A percentile compares a stretch with the other conserved stretches of the same genome.
Evolutionary conservation across 805 yeast genomes (phyloP).

Genomic region (Nematodospora valgi): DNA sequence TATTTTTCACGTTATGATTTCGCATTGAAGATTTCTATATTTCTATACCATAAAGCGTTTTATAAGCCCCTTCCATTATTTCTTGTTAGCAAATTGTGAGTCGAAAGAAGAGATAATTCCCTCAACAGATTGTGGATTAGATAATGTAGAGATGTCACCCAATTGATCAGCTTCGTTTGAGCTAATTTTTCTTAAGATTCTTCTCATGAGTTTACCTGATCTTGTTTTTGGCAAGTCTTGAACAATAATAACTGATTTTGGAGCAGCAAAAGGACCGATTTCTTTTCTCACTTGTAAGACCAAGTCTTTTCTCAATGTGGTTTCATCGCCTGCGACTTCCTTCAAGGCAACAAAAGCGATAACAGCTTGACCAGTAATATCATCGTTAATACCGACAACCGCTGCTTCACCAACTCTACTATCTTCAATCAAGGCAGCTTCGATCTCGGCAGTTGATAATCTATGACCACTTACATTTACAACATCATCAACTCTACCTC

Average conservation of each 20-base stretch:
- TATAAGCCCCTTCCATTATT: too few relatives aligned
- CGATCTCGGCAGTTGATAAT: conserved; percentile 85
- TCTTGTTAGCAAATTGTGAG: conserved; percentile 41
- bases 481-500: conserved; percentile 86
- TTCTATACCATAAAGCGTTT: conserved; percentile 3
- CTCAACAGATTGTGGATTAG: conserved; percentile 71
- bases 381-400: conserved; percentile 80
- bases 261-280: conserved; percentile 86
- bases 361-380: conserved; percentile 83
- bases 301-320: conserved; percentile 59
- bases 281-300: conserved; percentile 70
- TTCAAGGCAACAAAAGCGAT: conserved; percentile 78
- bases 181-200: conserved; percentile 73
- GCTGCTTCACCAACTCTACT: conserved; percentile 72
- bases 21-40: background rate
- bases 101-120: conserved; percentile 52
- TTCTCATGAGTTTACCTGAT: conserved; percentile 85
- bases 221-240: conserved; percentile 82
- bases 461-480: conserved; percentile 86
- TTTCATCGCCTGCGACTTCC: conserved; percentile 47
- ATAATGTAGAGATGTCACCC: conserved; percentile 75
- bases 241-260: conserved; percentile 68
- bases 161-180: conserved; percentile 77
- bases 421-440: conserved; percentile 76
- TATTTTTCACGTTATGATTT: background rate